Conservation (phyloP, 257 asterid species). For the Leonotis leonurus region DNA sequence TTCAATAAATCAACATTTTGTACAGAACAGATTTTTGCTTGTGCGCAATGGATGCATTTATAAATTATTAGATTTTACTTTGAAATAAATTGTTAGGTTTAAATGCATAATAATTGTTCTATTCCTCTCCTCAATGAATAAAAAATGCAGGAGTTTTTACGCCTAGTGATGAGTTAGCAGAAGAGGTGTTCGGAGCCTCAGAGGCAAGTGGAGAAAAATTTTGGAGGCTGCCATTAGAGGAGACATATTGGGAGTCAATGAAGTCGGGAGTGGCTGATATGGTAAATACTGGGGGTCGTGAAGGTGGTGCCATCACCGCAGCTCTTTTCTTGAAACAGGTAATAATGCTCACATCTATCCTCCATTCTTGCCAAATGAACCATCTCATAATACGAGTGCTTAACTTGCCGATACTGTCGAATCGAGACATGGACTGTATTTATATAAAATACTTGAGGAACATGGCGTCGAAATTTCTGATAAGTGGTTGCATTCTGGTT, state of each 20-base stretch:
- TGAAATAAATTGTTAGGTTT: neutral
- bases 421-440: too few relatives aligned
- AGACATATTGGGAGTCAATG: conserved; percentile 93
- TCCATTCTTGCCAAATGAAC: neutral
- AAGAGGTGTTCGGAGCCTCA: conserved; percentile 74
- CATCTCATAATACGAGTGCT: neutral
- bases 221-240: conserved; percentile 97
- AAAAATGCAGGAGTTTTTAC: conserved; percentile 73
- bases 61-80: neutral
- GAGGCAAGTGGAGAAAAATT: conserved; percentile 82
- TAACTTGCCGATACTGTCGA: neutral
- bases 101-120: neutral
- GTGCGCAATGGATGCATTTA: neutral
- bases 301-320: conserved; percentile 90
- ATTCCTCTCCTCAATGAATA: neutral
- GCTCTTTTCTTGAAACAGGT: conserved; percentile 99
- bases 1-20: neutral
- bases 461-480: neutral
- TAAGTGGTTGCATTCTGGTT: neutral
- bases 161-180: conserved; percentile 76
- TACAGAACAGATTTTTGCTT: neutral
- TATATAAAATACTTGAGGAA: neutral
- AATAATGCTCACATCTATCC: neutral
- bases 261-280: conserved; percentile 96
- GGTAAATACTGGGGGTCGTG: conserved; percentile 94